Conservation (phyloP, 2,329 filamentous ascomycete species). For the Lachnellula cervina region DNA sequence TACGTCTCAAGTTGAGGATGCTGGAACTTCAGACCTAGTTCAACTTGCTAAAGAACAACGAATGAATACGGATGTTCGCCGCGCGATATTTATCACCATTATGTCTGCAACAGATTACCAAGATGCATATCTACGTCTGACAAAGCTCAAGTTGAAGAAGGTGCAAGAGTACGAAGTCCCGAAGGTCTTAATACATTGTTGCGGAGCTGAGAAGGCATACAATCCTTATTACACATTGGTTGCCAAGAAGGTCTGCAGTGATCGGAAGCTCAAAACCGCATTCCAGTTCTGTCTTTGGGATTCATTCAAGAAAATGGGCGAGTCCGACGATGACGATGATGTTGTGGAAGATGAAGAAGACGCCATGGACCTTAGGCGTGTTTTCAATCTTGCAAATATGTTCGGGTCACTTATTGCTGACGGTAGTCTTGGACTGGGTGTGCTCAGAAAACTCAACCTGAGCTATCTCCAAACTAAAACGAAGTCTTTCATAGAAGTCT, state of each 20-base stretch:
- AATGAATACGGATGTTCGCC: conserved; percentile 34
- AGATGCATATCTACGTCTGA: conserved; percentile 74
- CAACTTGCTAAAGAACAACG: conserved; percentile 33
- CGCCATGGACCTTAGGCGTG: conserved; percentile 47
- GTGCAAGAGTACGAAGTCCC: conserved; percentile 83
- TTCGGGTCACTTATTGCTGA: conserved; percentile 59
- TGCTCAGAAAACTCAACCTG: conserved; percentile 70
- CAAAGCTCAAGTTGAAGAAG: conserved; percentile 79
- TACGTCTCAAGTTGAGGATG: conserved; percentile 30
- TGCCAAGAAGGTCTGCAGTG: conserved; percentile 69
- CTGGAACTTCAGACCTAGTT: conserved; percentile 29
- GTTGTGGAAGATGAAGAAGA: conserved; percentile 52
- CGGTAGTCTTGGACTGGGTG: conserved; percentile 51
- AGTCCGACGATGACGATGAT: conserved; percentile 59
- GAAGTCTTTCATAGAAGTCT: conserved; percentile 70
- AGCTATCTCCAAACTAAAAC: conserved; percentile 72
- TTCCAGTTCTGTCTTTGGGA: conserved; percentile 88
- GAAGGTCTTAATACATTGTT: conserved; percentile 81
- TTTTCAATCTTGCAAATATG: conserved; percentile 65
- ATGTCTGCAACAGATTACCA: conserved; percentile 80
- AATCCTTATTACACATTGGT: conserved; percentile 93
- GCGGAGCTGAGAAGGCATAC: conserved; percentile 74
- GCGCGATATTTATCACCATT: conserved; percentile 85
- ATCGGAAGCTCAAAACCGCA: conserved; percentile 71
- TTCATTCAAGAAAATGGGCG: conserved; percentile 79